Conservation (phyloP, 2,329 filamentous ascomycete species). For the Chaetoscypha palmicola region DNA sequence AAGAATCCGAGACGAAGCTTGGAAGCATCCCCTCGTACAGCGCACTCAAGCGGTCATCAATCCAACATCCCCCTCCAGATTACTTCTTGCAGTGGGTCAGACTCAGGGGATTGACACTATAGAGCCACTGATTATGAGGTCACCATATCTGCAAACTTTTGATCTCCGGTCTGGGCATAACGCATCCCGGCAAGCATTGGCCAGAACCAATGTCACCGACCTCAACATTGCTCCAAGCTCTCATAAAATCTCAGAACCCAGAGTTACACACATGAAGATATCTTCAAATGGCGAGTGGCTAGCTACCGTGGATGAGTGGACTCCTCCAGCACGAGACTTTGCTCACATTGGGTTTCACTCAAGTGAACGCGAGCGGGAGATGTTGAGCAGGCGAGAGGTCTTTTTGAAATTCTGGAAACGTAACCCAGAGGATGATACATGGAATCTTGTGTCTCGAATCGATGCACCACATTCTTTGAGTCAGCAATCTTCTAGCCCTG, state of each 20-base stretch:
- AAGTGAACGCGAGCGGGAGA: slow-evolving; percentile 39
- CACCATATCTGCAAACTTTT: slow-evolving; percentile 73
- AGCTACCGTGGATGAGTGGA: slow-evolving; percentile 88
- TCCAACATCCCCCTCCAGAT: slow-evolving; percentile 53
- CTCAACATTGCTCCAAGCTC: slow-evolving; percentile 68
- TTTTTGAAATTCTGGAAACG: slow-evolving; percentile 87
- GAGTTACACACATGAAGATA: slow-evolving; percentile 67
- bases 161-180: slow-evolving; percentile 75
- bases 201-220: slow-evolving; percentile 80
- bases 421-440: slow-evolving; percentile 47
- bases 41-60: slow-evolving; percentile 54
- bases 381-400: slow-evolving; percentile 57
- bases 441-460: slow-evolving; percentile 75
- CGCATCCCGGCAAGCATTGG: slow-evolving; percentile 78
- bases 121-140: slow-evolving; percentile 41
- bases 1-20: slow-evolving; percentile 35
- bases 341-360: slow-evolving; percentile 46
- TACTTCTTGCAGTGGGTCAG: slow-evolving; percentile 62
- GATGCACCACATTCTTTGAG: slow-evolving; percentile 69
- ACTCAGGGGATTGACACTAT: slow-evolving; percentile 51
- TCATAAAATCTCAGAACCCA: slow-evolving; percentile 66
- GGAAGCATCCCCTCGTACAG: slow-evolving; percentile 25
- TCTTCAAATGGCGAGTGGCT: slow-evolving; percentile 82
- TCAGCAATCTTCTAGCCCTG: slow-evolving; percentile 41
- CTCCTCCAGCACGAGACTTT: slow-evolving; percentile 63